phyloP scores from a whole-genome alignment of 805 yeast genomes.

The Metschnikowia cubensis region DNA sequence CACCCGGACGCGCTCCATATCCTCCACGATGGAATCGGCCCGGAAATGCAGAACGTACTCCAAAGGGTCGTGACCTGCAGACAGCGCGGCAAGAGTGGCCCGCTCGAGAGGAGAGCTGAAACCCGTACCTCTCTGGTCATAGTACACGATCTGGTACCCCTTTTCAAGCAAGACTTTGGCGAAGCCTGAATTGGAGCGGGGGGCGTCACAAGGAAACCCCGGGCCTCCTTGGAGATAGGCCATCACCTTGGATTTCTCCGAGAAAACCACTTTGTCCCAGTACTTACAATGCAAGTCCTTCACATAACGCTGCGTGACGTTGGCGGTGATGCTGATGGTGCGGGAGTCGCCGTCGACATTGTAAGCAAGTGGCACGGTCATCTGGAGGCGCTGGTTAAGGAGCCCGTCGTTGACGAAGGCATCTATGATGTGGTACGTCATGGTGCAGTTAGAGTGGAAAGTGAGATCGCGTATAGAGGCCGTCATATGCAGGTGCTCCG shows the following conservation, averaged over 20 bases:
- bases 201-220: slow-evolving; percentile 44
- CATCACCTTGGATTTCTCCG: slow-evolving; percentile 32
- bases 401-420: slow-evolving; percentile 17
- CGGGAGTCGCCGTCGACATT: slow-evolving; percentile 3
- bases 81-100: slow-evolving; percentile 18
- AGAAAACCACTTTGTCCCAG: slow-evolving; percentile 18
- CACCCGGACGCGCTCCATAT: slow-evolving; percentile 44
- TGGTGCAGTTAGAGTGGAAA: not conserved
- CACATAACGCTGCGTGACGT: slow-evolving; percentile 31
- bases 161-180: slow-evolving; percentile 37
- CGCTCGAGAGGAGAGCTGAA: slow-evolving; percentile 45
- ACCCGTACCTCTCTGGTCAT: slow-evolving; percentile 66
- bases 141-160: slow-evolving; percentile 42
- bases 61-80: slow-evolving; percentile 17
- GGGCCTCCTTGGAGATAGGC: slow-evolving; percentile 54
- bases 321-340: slow-evolving; percentile 26
- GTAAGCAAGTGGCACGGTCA: slow-evolving; percentile 25
- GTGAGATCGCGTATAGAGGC: too few relatives aligned
- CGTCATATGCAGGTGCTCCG: too few relatives aligned
- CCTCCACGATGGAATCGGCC: slow-evolving; percentile 51
- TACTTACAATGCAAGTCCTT: slow-evolving; percentile 15
- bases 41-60: slow-evolving; percentile 43
- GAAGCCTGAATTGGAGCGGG: slow-evolving; percentile 31
- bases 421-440: slow-evolving; percentile 13
- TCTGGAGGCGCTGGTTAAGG: slow-evolving; percentile 16